Conservation (phyloP, 352 stramenopile genomes). For the Pythium catenulatum region DNA sequence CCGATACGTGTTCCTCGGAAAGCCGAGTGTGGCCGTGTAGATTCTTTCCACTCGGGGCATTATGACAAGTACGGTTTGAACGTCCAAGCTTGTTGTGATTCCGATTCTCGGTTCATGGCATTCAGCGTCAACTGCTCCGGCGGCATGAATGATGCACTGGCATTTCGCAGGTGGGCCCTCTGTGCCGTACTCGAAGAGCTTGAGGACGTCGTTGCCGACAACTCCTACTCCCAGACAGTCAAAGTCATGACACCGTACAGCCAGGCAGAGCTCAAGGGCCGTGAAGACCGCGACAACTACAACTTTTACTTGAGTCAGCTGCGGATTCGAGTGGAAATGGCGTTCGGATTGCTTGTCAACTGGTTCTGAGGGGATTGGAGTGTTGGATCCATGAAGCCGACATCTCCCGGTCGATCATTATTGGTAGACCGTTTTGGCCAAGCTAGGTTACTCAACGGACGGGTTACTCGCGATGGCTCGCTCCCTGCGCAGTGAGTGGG, state of each 20-base stretch:
- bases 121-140: background rate
- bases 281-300: background rate
- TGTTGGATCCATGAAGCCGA: too few relatives aligned
- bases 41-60: background rate
- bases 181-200: background rate
- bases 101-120: background rate
- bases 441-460: too few relatives aligned
- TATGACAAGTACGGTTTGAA: constrained; percentile 4
- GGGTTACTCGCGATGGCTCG: too few relatives aligned
- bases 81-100: background rate
- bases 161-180: background rate
- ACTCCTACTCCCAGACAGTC: background rate
- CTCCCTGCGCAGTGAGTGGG: too few relatives aligned
- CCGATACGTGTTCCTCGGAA: background rate
- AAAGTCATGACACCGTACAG: constrained; percentile 5
- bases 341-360: background rate
- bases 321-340: constrained; percentile 9
- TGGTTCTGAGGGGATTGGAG: too few relatives aligned
- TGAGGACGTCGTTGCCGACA: background rate
- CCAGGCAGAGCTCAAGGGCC: background rate
- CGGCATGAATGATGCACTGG: background rate
- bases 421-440: too few relatives aligned
- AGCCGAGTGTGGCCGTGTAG: background rate
- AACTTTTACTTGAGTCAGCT: constrained; percentile 17
- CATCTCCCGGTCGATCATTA: too few relatives aligned